These are phyloP conservation scores for Xylaria curta DNA, from an alignment of 495 filamentous ascomycete genomes.

Conservation along the genomic window DNA sequence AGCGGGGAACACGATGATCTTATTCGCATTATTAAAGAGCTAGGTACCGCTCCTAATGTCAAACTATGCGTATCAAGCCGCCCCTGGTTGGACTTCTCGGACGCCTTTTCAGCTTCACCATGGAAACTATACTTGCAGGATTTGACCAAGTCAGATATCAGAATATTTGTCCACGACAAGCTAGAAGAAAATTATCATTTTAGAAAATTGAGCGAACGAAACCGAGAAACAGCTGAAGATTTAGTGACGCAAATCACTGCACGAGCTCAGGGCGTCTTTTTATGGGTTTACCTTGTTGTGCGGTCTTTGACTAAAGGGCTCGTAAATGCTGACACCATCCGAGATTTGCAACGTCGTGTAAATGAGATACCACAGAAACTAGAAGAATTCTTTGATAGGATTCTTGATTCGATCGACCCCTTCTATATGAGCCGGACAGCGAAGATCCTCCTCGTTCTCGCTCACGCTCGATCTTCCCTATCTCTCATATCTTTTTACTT, in stretches of 20 bases:
- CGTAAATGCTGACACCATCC: constrained; percentile 30
- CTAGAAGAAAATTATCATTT: constrained; percentile 31
- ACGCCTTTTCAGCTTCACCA: constrained; percentile 32
- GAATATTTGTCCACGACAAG: constrained; percentile 31
- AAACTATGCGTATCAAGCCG: constrained; percentile 49
- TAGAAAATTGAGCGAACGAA: background rate
- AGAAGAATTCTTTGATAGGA: constrained; percentile 31
- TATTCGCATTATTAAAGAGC: constrained; percentile 30
- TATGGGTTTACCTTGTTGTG: constrained; percentile 44
- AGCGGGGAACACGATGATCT: constrained; percentile 38
- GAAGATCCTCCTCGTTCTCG: background rate
- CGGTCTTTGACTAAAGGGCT: constrained; percentile 31
- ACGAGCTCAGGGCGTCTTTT: constrained; percentile 40
- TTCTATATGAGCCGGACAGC: background rate
- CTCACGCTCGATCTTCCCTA: background rate
- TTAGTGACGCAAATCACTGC: constrained; percentile 29
- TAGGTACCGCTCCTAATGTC: constrained; percentile 26
- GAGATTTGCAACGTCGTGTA: constrained; percentile 32
- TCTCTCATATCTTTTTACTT: constrained; percentile 5
- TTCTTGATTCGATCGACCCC: constrained; percentile 14
- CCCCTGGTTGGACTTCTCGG: constrained; percentile 38
- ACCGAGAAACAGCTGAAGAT: background rate
- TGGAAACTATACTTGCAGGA: constrained; percentile 40
- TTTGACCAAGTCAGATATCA: constrained; percentile 42
- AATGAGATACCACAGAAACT: constrained; percentile 33